Conservation (phyloP, 805 yeast genomes). For the Sugiyamaella marilandica region DNA sequence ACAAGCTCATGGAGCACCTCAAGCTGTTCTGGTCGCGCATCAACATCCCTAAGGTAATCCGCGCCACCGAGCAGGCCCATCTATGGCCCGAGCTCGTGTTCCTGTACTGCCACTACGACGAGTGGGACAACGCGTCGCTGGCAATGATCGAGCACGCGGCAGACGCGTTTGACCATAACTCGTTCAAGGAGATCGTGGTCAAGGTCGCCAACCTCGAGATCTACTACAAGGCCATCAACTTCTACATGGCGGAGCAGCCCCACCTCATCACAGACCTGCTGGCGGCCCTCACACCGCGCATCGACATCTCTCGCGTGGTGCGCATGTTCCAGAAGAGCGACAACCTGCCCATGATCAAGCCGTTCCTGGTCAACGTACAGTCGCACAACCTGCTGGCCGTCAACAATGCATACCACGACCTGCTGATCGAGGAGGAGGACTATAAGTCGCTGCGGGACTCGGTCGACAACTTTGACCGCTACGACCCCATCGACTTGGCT, state of each 20-base stretch:
- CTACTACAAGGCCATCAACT: slow-evolving; percentile 94
- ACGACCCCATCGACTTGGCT: slow-evolving; percentile 89
- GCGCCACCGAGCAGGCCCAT: slow-evolving; percentile 90
- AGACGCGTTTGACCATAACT: slow-evolving; percentile 85
- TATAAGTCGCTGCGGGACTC: slow-evolving; percentile 82
- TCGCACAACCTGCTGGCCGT: slow-evolving; percentile 87
- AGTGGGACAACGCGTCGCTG: slow-evolving; percentile 97
- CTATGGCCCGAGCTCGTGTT: slow-evolving; percentile 95
- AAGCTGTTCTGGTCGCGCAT: slow-evolving; percentile 97
- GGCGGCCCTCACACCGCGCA: slow-evolving; percentile 76
- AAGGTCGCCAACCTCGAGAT: slow-evolving; percentile 95
- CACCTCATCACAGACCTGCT: slow-evolving; percentile 81
- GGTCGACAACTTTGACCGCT: slow-evolving; percentile 85
- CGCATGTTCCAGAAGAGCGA: slow-evolving; percentile 92
- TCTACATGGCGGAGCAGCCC: slow-evolving; percentile 90
- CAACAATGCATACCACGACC: slow-evolving; percentile 90
- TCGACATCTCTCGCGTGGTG: slow-evolving; percentile 92
- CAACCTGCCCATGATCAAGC: slow-evolving; percentile 92
- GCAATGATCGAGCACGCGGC: slow-evolving; percentile 94
- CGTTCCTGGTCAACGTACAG: slow-evolving; percentile 87
- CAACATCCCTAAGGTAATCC: slow-evolving; percentile 93
- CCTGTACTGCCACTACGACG: slow-evolving; percentile 96
- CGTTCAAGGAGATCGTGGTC: slow-evolving; percentile 90
- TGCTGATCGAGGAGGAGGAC: slow-evolving; percentile 94
- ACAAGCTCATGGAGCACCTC: slow-evolving; percentile 90